Percentiles rank a stretch among this genome's conserved stretches.
phyloP scores from a whole-genome alignment of 352 stramenopile genomes.

The Pythium coloratum region DNA sequence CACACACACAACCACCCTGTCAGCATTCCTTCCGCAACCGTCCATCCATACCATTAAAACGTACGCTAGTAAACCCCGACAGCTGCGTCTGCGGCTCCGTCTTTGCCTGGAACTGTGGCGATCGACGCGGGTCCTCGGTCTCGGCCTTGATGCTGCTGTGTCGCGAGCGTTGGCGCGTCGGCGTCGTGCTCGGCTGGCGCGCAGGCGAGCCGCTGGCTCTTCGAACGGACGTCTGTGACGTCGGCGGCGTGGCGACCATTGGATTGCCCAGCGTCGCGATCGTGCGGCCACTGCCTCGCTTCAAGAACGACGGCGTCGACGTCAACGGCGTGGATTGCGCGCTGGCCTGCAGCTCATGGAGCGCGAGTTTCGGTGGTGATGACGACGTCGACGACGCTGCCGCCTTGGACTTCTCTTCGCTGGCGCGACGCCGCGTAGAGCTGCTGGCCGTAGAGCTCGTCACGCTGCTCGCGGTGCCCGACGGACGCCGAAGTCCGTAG shows the following conservation, averaged over 20 bases:
- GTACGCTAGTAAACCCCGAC: background rate
- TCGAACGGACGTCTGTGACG: conserved; percentile 2
- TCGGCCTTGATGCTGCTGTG: background rate
- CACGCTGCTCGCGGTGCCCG: background rate
- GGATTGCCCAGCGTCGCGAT: conserved; percentile 24
- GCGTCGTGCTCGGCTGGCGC: background rate
- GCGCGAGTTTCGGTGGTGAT: conserved; percentile 15
- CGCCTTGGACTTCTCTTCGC: background rate
- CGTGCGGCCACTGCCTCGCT: conserved; percentile 23
- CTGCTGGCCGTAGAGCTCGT: background rate
- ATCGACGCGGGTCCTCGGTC: background rate
- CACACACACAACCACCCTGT: background rate
- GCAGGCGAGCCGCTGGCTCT: conserved; percentile 16
- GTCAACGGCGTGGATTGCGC: background rate
- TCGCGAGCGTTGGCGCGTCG: background rate
- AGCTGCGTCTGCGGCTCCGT: background rate
- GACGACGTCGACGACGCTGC: background rate
- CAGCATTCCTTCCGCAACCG: background rate
- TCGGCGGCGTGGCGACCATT: background rate
- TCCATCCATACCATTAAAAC: background rate
- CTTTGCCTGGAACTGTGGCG: background rate
- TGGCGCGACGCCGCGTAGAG: background rate
- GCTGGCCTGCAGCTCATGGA: conserved; percentile 17
- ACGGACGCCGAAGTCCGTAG: conserved; percentile 7
- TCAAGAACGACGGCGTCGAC: conserved; percentile 12